Evolutionary conservation across 2,329 filamentous ascomycete species (phyloP).

Genomic region (Lojkania enalia): DNA sequence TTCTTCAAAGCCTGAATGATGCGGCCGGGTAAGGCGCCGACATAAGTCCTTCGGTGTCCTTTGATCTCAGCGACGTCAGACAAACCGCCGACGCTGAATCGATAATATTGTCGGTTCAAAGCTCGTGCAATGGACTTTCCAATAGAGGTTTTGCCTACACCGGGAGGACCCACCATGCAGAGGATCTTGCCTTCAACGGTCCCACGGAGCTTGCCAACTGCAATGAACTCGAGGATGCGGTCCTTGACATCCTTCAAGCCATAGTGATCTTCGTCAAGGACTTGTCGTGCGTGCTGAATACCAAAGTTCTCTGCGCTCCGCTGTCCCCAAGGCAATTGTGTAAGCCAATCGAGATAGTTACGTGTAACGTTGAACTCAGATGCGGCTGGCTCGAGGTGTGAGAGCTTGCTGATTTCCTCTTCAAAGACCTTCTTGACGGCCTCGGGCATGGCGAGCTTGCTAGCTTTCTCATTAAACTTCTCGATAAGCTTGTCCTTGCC

Average conservation of each 20-base stretch:
- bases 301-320: slow-evolving; percentile 95
- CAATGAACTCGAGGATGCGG: slow-evolving; percentile 96
- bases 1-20: slow-evolving; percentile 99
- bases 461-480: slow-evolving; percentile 93
- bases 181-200: slow-evolving; percentile 98
- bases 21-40: slow-evolving; percentile 90
- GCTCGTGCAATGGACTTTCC: slow-evolving; percentile 97
- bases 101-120: slow-evolving; percentile 93
- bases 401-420: slow-evolving; percentile 95
- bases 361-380: slow-evolving; percentile 98
- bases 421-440: slow-evolving; percentile 97
- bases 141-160: slow-evolving; percentile 98
- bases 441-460: slow-evolving; percentile 94
- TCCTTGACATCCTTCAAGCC: slow-evolving; percentile 98
- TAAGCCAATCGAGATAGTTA: slow-evolving; percentile 98
- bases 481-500: slow-evolving; percentile 98
- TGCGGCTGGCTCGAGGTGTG: slow-evolving; percentile 90
- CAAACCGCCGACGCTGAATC: slow-evolving; percentile 95
- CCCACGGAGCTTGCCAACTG: slow-evolving; percentile 92
- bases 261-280: slow-evolving; percentile 95
- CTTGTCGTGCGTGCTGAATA: slow-evolving; percentile 85
- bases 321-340: slow-evolving; percentile 96
- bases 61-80: slow-evolving; percentile 99
- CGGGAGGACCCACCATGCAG: slow-evolving; percentile 94
- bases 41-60: slow-evolving; percentile 93